Evolutionary conservation across 2,329 filamentous ascomycete genomes (phyloP), one percentile per base, ranked within the genome.

Genomic region (Stagonosporopsis rhizophila): DNA sequence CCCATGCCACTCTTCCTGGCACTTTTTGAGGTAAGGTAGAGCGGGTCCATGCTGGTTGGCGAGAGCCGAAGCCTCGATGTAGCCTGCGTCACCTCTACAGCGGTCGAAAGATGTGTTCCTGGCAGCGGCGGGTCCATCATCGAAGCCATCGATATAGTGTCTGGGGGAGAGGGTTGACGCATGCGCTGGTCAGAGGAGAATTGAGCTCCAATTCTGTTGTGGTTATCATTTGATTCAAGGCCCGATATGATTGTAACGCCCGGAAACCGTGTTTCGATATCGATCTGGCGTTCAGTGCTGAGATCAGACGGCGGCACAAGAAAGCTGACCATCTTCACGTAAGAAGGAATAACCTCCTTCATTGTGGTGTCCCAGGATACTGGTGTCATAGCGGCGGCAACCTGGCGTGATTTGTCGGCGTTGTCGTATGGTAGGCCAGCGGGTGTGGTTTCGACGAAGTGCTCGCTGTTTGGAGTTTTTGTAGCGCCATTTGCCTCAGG

Each of bases 311-410:
- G 14, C 0, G 17, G 19, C n/a, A 55, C 44, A 6, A 4, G 6
- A 11, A 55, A 48, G 39, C 39, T 44, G 30, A 54, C 45, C n/a
- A 2, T 15, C 19, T 39, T 25, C 4, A 55, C 39, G 25, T 44
- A 55, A 7, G 44, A 15, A 9, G 52, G 52, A 4, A 55, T 12
- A 1, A 49, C 4, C 4, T 20, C 11, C n/a, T 44, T 37, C 6
- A 30, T 41, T 22, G 39, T 2, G 1, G 5, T 12, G 3, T 37
- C 23, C 42, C 50, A 53, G 0, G 35, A n/a, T 20, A 11, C 11
- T 20, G 17, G 19, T 20, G 17, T 38, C 4, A 17, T 11, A 20
- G 9, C 35, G 37, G 5, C 14, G 37, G 19, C 19, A 19, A n/a
- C n/a, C n/a, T n/a, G n/a, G 8, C 8, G 11, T 7, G 20, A 2